A percentile compares a stretch with the other conserved stretches of the same genome.
phyloP scores from a whole-genome alignment of 768 basidiomycete species.

The Leccinum sublutescens region DNA sequence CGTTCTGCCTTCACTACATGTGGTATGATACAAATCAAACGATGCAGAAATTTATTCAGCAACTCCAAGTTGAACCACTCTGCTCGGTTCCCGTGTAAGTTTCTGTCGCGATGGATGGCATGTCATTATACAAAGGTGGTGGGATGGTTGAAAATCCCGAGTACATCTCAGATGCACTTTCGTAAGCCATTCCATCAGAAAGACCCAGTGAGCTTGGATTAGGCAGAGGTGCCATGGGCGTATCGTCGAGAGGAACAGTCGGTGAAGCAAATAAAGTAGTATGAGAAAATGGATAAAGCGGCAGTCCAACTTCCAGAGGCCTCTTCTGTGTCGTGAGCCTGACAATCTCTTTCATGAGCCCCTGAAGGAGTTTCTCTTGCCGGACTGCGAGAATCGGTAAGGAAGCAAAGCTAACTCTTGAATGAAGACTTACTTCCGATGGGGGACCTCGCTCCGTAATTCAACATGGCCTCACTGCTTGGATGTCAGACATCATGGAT shows the following conservation, averaged over 20 bases:
- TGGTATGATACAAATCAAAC: constrained; percentile 7
- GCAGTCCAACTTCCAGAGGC: constrained; percentile 77
- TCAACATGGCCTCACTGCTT: constrained; percentile 76
- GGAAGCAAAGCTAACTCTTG: neutral
- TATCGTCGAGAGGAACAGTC: constrained; percentile 33
- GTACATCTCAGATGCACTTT: constrained; percentile 10
- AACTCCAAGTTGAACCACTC: constrained; percentile 7
- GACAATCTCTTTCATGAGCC: constrained; percentile 82
- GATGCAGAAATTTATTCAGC: constrained; percentile 6
- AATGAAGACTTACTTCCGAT: constrained; percentile 65
- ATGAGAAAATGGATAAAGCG: constrained; percentile 80
- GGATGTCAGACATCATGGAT: constrained; percentile 7
- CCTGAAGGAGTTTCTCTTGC: constrained; percentile 79
- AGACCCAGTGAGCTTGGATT: constrained; percentile 18
- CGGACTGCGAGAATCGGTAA: constrained; percentile 49
- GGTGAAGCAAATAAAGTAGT: constrained; percentile 57
- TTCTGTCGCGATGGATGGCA: constrained; percentile 9
- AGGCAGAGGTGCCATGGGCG: constrained; percentile 30
- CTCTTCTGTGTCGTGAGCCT: constrained; percentile 78
- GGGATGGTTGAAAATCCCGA: constrained; percentile 6
- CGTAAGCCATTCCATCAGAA: constrained; percentile 2
- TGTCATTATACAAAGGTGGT: constrained; percentile 4
- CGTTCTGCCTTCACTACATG: constrained; percentile 1
- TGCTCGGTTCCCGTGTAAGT: constrained; percentile 7
- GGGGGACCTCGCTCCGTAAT: constrained; percentile 74